phyloP scores from a whole-genome alignment of 108 stramenopile species.

The Schizochytrium sp. region DNA sequence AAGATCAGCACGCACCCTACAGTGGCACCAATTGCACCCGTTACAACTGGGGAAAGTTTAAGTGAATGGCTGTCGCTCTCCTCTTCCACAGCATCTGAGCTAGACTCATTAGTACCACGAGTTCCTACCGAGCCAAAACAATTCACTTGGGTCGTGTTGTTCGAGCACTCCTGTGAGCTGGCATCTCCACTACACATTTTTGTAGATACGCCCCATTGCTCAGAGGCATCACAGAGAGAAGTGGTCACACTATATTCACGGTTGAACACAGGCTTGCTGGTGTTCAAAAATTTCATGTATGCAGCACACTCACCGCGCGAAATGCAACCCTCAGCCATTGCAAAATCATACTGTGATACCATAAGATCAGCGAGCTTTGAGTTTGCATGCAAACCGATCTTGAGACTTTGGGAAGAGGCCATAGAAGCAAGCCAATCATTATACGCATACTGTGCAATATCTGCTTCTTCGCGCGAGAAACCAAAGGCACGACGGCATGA shows the following conservation, averaged over 20 bases:
- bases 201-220: neutral
- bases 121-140: neutral
- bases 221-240: neutral
- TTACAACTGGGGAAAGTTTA: too few relatives aligned
- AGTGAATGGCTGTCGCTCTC: neutral
- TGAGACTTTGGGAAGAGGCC: neutral
- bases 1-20: too few relatives aligned
- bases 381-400: neutral
- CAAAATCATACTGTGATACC: neutral
- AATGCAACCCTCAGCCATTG: conserved; percentile 44
- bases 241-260: neutral
- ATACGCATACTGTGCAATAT: conserved; percentile 17
- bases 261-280: conserved; percentile 33
- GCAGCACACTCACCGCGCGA: neutral
- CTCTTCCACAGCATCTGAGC: neutral
- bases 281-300: conserved; percentile 19
- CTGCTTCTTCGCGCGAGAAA: conserved; percentile 11
- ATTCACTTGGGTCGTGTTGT: neutral
- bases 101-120: neutral
- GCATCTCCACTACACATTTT: conserved; percentile 33
- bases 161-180: neutral
- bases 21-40: too few relatives aligned
- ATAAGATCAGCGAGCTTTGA: neutral
- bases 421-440: conserved; percentile 50
- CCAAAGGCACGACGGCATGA: neutral